Base-by-base conservation (phyloP, 2,329 filamentous ascomycete genomes). In the Fusarium duplospermum region DNA sequence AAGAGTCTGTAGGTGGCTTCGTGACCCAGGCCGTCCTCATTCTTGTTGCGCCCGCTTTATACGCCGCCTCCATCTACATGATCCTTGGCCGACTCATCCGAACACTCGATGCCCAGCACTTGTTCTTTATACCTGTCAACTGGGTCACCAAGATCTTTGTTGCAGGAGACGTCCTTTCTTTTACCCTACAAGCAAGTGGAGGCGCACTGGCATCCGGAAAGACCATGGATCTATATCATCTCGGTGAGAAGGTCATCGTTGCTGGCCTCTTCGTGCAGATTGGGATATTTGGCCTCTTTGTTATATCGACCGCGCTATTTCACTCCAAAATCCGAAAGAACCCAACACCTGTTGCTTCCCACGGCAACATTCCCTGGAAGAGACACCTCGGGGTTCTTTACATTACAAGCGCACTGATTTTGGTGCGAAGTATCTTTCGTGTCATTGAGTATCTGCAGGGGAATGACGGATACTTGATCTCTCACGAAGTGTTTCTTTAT, bases 251-350 rank as follows among this genome's bases (percentile, higher is more conserved):
- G 2, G 75, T 90, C 29, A 85, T 90, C 3, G 80, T 90, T 4
- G 85, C 70, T 1, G 89, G 89, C 3, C 80, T 91, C 1, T 80
- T 86, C 5, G 77, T 90, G 1, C 89, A 91, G 68, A 82, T 91
- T 4, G 31, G 87, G 6, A 84, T 87, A 50, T 90, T 91, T 60
- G 82, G 83, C 1, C 79, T 89, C n/a, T 91, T 91, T 69, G 78
- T 89, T 7, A 10, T 85, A 0, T 81, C 85, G 0, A 83, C 86
- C 0, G 69, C 83, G 0, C 68, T 85, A 0, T 89, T 89, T 72
- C 84, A 89, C 64, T 67, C 66, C 2, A 62, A 68, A 0, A 71
- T 77, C 7, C 31, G 35, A 0, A 38, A n/a, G 1, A 42, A 38
- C 2, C 75, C 67, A 1, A 74, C 66, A 0, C 40, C 18, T 0